Percentiles rank a stretch among this genome's conserved stretches.
phyloP scores from a whole-genome alignment of 306 rosid species.

The Quercus bicolor region DNA sequence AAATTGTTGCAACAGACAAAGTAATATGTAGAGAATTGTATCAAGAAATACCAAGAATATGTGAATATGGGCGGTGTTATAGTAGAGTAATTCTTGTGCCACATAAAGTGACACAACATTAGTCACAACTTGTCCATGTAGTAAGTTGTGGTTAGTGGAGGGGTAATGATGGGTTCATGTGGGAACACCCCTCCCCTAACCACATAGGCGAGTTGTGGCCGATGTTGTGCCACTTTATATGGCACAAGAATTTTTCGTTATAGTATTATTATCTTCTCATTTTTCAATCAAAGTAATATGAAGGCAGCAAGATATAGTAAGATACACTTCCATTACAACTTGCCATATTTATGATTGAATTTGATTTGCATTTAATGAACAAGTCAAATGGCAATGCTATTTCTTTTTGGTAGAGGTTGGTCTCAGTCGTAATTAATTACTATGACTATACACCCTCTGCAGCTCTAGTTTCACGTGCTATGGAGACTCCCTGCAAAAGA shows the following conservation, averaged over 20 bases:
- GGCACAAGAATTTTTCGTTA: no score
- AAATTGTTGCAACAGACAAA: no score
- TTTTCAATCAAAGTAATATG: background rate
- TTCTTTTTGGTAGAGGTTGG: background rate
- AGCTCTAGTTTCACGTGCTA: constrained; percentile 51
- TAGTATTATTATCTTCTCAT: background rate
- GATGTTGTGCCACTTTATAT: no score
- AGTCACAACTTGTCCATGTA: no score
- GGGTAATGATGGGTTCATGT: no score
- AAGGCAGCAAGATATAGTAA: background rate
- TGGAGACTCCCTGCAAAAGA: constrained; percentile 60
- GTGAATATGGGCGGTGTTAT: background rate
- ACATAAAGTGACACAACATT: no score
- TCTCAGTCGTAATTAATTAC: constrained; percentile 3
- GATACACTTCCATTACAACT: background rate
- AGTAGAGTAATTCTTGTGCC: no score
- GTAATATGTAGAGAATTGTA: background rate
- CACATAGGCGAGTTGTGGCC: no score
- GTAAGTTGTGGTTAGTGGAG: no score
- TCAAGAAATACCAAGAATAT: background rate
- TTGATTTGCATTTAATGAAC: background rate
- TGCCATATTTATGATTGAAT: background rate
- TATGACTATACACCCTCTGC: constrained; percentile 22
- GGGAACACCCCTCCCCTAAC: no score
- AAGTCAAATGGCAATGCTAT: background rate